Evolutionary conservation across 192 early-diverging fungal species (phyloP).

Genomic region (Entomortierella chlamydospora): DNA sequence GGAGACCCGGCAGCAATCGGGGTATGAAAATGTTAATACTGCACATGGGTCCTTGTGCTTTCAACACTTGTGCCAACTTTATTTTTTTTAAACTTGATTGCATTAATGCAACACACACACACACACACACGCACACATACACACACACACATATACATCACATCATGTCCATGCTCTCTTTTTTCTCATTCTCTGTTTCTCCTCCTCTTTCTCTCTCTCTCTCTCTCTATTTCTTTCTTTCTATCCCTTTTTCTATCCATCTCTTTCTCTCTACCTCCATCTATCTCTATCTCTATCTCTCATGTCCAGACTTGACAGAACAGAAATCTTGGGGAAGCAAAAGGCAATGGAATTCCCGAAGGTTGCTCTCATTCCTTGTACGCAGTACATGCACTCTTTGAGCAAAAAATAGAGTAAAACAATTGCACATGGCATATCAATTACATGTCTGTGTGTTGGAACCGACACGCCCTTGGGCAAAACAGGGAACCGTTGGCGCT

Average conservation of each 20-base stretch:
- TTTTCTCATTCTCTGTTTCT: no score
- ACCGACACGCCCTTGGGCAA: not conserved
- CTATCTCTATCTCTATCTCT: not conserved
- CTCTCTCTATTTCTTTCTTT: no score
- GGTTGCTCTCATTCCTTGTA: no score
- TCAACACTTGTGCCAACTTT: not conserved
- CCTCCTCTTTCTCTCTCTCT: no score
- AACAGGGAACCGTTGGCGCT: not conserved
- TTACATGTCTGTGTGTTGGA: not conserved
- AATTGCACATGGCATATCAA: not conserved
- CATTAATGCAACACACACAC: not conserved
- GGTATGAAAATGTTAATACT: not conserved
- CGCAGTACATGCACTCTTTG: not conserved
- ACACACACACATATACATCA: no score
- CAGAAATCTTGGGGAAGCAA: no score
- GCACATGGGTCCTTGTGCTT: not conserved
- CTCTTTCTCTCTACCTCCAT: no score
- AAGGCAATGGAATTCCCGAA: no score
- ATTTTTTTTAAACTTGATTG: conserved; percentile 10
- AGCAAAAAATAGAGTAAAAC: not conserved
- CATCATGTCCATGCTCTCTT: not conserved
- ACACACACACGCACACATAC: no score
- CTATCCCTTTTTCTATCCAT: no score
- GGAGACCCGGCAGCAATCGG: not conserved
- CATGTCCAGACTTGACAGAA: no score